A percentile compares a stretch with the other conserved stretches of the same genome.
Evolutionary conservation across 257 asterid genomes (phyloP).

Genomic region (Solanum stenotomum): DNA sequence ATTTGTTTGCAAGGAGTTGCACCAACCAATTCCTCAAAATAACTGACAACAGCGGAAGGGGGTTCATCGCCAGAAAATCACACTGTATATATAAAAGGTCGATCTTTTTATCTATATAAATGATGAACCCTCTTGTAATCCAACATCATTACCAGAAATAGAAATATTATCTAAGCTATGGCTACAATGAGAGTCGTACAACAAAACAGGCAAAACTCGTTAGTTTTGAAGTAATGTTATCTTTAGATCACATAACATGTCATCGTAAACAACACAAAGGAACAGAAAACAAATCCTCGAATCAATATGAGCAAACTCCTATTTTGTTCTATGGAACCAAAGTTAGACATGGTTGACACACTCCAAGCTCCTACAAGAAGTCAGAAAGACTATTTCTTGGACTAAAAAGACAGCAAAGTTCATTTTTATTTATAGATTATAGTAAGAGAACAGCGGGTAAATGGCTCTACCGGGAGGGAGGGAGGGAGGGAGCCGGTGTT

Average conservation of each 20-base stretch:
- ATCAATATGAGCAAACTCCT: not conserved
- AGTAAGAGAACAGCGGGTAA: not conserved
- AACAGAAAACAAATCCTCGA: not conserved
- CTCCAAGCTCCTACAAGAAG: not conserved
- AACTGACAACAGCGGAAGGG: not conserved
- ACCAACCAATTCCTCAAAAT: not conserved
- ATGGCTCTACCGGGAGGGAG: not conserved
- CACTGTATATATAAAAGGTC: not conserved
- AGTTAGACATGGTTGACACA: not conserved
- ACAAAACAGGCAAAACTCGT: not conserved
- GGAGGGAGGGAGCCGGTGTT: not conserved
- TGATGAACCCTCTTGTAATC: not conserved
- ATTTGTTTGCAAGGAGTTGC: not conserved
- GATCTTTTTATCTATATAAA: not conserved
- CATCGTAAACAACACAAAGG: not conserved
- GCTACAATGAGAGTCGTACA: not conserved
- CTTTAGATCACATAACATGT: not conserved
- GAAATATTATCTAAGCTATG: not conserved
- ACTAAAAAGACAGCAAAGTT: not conserved
- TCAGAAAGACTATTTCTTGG: not conserved
- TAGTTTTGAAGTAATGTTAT: not conserved
- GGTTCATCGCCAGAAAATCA: not conserved
- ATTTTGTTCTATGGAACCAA: not conserved
- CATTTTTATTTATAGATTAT: not conserved
- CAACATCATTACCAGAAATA: not conserved